Evolutionary conservation across 1,284 basidiomycete genomes (phyloP), one percentile per base, ranked within the genome.

Genomic region (Ustilago lituana): DNA sequence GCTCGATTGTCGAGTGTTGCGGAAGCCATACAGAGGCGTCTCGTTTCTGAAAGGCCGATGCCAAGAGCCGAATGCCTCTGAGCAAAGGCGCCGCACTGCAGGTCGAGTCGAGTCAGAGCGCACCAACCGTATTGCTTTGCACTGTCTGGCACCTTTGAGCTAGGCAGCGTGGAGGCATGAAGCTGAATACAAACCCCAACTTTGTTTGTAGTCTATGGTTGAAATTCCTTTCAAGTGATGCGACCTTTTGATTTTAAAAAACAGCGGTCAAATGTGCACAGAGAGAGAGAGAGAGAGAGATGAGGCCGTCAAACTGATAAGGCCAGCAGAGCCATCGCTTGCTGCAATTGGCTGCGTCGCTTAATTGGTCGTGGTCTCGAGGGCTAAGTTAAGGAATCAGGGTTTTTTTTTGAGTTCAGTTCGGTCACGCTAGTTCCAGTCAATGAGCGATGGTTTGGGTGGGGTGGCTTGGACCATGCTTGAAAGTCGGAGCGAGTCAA

Each of bases 261-360:
- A 40, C n/a, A 26, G n/a, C n/a, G n/a, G n/a, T n/a, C n/a, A n/a
- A n/a, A n/a, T n/a, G n/a, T n/a, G n/a, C n/a, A n/a, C n/a, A n/a
- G n/a, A n/a, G n/a, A n/a, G n/a, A n/a, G n/a, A n/a, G n/a, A n/a
- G 20, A 15, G 26, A 37, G 19, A 57, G 36, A 49, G 49, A 52
- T 48, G 37, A 43, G n/a, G 27, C 38, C 40, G 57, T 45, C 46
- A 60, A 60, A 60, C 57, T 60, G 58, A 61, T 61, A 61, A 60
- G n/a, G n/a, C n/a, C n/a, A n/a, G n/a, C n/a, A n/a, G n/a, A n/a
- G n/a, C n/a, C n/a, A n/a, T n/a, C n/a, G n/a, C n/a, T n/a, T n/a
- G n/a, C 24, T 43, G 20, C 50, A 8, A 60, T 60, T 60, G 44
- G 44, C 48, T 35, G 11, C 22, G 33, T 27, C 35, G 5, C 20